phyloP scores from a whole-genome alignment of 2,329 filamentous ascomycete species.

The Alternaria ventricosa region DNA sequence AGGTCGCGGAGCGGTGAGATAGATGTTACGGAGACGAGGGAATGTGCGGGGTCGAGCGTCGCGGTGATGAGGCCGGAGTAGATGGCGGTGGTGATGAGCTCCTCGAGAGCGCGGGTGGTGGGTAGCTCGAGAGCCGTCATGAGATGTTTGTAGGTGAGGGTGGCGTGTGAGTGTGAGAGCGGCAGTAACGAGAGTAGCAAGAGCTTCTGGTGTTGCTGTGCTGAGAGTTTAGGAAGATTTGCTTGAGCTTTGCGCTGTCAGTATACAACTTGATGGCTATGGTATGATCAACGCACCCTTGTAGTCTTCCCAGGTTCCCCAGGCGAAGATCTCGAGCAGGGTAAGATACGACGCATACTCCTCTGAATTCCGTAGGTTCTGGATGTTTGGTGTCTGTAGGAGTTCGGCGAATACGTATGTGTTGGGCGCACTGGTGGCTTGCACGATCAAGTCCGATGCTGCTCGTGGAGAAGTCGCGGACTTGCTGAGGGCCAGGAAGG shows the following conservation, averaged over 20 bases:
- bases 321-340: conserved; percentile 87
- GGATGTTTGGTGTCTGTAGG: conserved; percentile 79
- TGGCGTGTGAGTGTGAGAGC: conserved; percentile 69
- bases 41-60: conserved; percentile 80
- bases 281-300: conserved; percentile 53
- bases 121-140: conserved; percentile 70
- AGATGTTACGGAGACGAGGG: conserved; percentile 77
- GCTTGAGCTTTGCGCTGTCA: conserved; percentile 42
- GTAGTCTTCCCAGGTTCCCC: conserved; percentile 87
- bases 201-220: conserved; percentile 80
- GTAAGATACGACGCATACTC: conserved; percentile 70
- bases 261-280: background rate
- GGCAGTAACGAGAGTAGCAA: conserved; percentile 88
- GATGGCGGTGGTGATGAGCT: conserved; percentile 83
- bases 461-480: conserved; percentile 83
- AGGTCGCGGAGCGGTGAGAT: conserved; percentile 88
- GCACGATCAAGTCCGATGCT: conserved; percentile 82
- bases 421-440: conserved; percentile 86
- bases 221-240: conserved; percentile 73
- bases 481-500: conserved; percentile 89
- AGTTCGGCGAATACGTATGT: conserved; percentile 95
- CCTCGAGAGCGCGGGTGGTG: conserved; percentile 75
- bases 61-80: conserved; percentile 84
- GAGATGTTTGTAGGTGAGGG: conserved; percentile 75
- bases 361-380: conserved; percentile 68